Evolutionary conservation across 2,329 filamentous ascomycete genomes (phyloP), one percentile per base, ranked within the genome.

Genomic region (Cladosporium austrohemisphaericum): DNA sequence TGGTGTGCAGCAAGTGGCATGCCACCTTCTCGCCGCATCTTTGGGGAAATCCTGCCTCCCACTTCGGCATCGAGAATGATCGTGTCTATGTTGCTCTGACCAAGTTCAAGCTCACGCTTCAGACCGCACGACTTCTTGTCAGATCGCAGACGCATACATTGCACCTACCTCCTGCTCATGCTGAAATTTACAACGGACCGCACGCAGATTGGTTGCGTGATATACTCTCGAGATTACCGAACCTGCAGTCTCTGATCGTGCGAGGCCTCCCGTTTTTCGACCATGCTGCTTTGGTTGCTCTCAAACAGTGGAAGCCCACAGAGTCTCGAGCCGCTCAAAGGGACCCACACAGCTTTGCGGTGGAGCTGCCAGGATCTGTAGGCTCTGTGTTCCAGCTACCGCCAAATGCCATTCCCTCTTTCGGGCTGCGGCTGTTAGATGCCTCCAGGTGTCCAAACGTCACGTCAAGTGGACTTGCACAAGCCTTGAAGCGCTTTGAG

Each of bases 11-110:
- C 47, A 67, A 70, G 68, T 83, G 80, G 78, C 77, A 83, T 57
- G 58, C 66, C 22, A 74, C 76, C n/a, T 82, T 83, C 55, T 71
- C 75, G 45, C 78, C 78, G 2, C 74, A 77, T 54, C 70, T 84
- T 1, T 84, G 80, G 80, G 80, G 80, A 13, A 76, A 79, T 57
- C 80, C 80, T 16, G 78, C 80, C 0, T 81, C 78, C 7, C 79
- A 83, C 62, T 83, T 83, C 60, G 78, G 76, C 23, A 71, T 71
- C 2, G 73, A 81, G 44, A 79, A 82, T 58, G 80, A 83, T 59
- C 76, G 74, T 7, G 78, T 83, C 23, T 82, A 82, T 58, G 78
- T 80, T 43, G 79, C 79, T 16, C 65, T 83, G 50, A 81, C 78
- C 6, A 72, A 76, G 26, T 83, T 84, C 65, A 76, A 76, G 60